Evolutionary conservation across 2,329 filamentous ascomycete genomes (phyloP), one percentile per base, ranked within the genome.

Genomic region (Aspergillus pseudotamarii): DNA sequence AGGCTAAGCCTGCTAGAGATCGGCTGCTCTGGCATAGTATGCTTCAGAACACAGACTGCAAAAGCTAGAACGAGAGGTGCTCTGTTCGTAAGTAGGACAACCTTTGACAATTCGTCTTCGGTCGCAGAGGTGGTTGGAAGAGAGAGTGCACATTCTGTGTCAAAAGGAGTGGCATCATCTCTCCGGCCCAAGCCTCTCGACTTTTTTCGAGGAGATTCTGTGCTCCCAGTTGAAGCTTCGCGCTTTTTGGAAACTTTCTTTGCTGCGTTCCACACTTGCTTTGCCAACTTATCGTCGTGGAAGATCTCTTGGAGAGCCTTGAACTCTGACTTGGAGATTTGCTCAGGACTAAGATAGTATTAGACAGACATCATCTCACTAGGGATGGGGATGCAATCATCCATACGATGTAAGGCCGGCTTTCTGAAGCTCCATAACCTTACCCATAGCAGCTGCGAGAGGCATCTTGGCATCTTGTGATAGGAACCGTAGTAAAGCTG

Each of bases 21-120:
- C 3, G 93, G 93, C 74, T 97, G 93, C 68, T 91, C 89, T 0
- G 93, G 91, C 89, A 94, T 94, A 0, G 92, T 96, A 73, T 90
- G 89, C 53, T 91, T 89, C 54, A 96, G 75, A 56, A 94, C 74
- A 64, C 88, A 86, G 16, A 93, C 86, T 0, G 90, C 88, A 76
- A 96, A 96, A 0, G 92, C 92, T 6, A 96, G 83, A 1, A 96
- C 88, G 1, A 96, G 80, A 1, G 93, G 93, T 2, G 93, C 93
- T 45, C 93, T 84, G 71, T 96, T 96, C 0, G 92, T 95, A 65
- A 89, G 80, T 1, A 96, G 69, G 0, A 82, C 80, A 1, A 86
- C 86, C 2, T 79, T 76, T 16, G 82, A 80, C 5, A 96, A 86
- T 9, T 83, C 78, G 1, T 86, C 83, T 69, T 91, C 88, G 54